Evolutionary conservation across 2,329 filamentous ascomycete species (phyloP).

Genomic region (Diaporthe citri): DNA sequence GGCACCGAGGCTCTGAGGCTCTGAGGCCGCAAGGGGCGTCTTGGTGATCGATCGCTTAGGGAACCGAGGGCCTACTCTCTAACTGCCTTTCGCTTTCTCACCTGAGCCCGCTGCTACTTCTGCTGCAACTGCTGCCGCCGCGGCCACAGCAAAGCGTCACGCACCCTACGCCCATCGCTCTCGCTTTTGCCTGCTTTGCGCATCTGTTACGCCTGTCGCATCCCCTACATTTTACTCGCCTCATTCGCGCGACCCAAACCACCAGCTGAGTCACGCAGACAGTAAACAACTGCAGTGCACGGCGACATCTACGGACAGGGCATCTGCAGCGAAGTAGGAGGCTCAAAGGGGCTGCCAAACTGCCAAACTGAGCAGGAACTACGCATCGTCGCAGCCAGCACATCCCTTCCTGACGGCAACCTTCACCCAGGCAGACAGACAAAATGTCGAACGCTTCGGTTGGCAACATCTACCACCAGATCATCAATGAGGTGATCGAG

Average conservation of each 20-base stretch:
- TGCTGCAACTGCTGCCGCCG: neutral
- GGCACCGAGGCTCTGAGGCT: conserved; percentile 38
- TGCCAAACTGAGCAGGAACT: conserved; percentile 2
- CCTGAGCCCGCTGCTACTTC: conserved; percentile 3
- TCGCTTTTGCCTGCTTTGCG: conserved; percentile 17
- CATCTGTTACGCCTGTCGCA: conserved; percentile 1
- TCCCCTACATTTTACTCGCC: neutral
- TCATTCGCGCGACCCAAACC: neutral
- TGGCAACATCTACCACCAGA: conserved; percentile 84
- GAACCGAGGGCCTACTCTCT: conserved; percentile 26
- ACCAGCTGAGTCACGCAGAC: neutral
- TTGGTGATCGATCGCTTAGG: conserved; percentile 41
- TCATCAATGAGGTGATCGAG: conserved; percentile 89
- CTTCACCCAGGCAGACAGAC: neutral
- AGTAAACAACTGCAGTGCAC: conserved; percentile 7
- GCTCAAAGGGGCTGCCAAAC: neutral
- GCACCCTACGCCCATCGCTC: neutral
- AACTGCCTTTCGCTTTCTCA: conserved; percentile 20
- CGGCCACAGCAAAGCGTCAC: conserved; percentile 5
- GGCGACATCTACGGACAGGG: neutral
- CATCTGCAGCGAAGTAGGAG: neutral
- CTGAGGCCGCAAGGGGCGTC: conserved; percentile 39
- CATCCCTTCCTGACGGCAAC: neutral
- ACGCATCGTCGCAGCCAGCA: conserved; percentile 1
- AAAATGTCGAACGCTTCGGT: conserved; percentile 70